Evolutionary conservation across 768 basidiomycete genomes (phyloP).

Genomic region (Russula lepida): DNA sequence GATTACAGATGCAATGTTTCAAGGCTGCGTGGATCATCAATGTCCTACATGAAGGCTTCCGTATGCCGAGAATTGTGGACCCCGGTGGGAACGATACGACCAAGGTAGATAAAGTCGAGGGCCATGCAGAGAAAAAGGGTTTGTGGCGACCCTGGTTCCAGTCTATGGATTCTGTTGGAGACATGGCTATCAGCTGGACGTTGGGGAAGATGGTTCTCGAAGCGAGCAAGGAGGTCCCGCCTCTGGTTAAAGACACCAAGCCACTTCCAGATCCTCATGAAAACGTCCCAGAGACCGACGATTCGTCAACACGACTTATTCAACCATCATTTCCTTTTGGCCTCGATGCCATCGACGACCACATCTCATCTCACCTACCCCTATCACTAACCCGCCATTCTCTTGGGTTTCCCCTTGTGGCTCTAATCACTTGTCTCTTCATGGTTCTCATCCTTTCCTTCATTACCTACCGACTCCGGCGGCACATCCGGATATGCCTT

Average conservation of each 20-base stretch:
- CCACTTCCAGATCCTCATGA: slow-evolving; percentile 58
- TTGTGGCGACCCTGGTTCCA: slow-evolving; percentile 83
- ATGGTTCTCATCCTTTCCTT: slow-evolving; percentile 37
- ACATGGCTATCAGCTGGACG: slow-evolving; percentile 96
- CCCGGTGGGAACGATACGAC: slow-evolving; percentile 70
- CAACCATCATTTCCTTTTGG: slow-evolving; percentile 49
- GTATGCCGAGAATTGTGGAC: slow-evolving; percentile 87
- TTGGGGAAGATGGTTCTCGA: slow-evolving; percentile 98
- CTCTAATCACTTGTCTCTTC: slow-evolving; percentile 48
- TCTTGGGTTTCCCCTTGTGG: slow-evolving; percentile 64
- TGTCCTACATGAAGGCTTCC: slow-evolving; percentile 92
- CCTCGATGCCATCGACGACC: slow-evolving; percentile 53
- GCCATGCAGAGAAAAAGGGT: slow-evolving; percentile 75
- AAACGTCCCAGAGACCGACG: slow-evolving; percentile 31
- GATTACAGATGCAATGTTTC: slow-evolving; percentile 97
- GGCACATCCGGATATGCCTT: slow-evolving; percentile 39
- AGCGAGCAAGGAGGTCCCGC: slow-evolving; percentile 78
- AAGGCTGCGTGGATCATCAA: slow-evolving; percentile 98
- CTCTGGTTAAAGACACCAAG: slow-evolving; percentile 35
- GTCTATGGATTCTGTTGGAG: slow-evolving; percentile 83
- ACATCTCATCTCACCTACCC: slow-evolving; percentile 59
- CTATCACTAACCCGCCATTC: slow-evolving; percentile 50
- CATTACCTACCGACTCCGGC: slow-evolving; percentile 49
- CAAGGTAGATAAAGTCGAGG: slow-evolving; percentile 57
- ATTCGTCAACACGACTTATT: slow-evolving; percentile 53